phyloP scores from a whole-genome alignment of 1,284 basidiomycete species.

The Marasmius sp. region DNA sequence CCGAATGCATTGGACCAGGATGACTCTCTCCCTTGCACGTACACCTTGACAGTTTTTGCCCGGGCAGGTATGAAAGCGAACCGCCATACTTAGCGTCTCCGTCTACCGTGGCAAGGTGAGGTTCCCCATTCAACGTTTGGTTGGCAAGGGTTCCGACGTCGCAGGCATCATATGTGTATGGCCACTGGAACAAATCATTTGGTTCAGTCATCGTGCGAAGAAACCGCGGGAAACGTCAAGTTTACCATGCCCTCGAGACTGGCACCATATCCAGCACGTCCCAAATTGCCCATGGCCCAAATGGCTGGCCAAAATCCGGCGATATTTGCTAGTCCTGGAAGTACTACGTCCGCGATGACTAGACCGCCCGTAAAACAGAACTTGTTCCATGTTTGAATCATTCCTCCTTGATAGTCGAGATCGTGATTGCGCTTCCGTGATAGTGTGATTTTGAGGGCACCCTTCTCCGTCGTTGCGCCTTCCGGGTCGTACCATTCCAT shows the following conservation, averaged over 20 bases:
- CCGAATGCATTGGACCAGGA: slow-evolving; percentile 68
- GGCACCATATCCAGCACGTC: slow-evolving; percentile 48
- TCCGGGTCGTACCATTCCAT: slow-evolving; percentile 64
- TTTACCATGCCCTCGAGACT: slow-evolving; percentile 46
- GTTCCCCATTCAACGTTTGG: slow-evolving; percentile 38
- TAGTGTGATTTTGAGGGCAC: slow-evolving; percentile 55
- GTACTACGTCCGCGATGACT: slow-evolving; percentile 56
- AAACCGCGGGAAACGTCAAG: neutral
- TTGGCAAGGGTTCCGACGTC: slow-evolving; percentile 69
- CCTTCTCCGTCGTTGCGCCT: slow-evolving; percentile 51
- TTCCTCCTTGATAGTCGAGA: slow-evolving; percentile 49
- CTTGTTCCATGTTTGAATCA: slow-evolving; percentile 45
- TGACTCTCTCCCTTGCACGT: slow-evolving; percentile 83
- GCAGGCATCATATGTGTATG: slow-evolving; percentile 77
- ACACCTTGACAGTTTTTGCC: slow-evolving; percentile 79
- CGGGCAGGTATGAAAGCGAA: slow-evolving; percentile 69
- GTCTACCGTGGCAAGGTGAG: slow-evolving; percentile 23
- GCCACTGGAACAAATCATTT: slow-evolving; percentile 47
- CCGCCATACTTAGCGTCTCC: slow-evolving; percentile 26
- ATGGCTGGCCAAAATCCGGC: slow-evolving; percentile 69
- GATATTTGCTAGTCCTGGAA: slow-evolving; percentile 61
- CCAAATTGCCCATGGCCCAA: slow-evolving; percentile 67
- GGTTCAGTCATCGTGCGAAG: too few species aligned
- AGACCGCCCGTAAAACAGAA: slow-evolving; percentile 73
- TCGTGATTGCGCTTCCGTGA: slow-evolving; percentile 44